phyloP scores from a whole-genome alignment of 768 basidiomycete species.

The Pleurotus tuoliensis region DNA sequence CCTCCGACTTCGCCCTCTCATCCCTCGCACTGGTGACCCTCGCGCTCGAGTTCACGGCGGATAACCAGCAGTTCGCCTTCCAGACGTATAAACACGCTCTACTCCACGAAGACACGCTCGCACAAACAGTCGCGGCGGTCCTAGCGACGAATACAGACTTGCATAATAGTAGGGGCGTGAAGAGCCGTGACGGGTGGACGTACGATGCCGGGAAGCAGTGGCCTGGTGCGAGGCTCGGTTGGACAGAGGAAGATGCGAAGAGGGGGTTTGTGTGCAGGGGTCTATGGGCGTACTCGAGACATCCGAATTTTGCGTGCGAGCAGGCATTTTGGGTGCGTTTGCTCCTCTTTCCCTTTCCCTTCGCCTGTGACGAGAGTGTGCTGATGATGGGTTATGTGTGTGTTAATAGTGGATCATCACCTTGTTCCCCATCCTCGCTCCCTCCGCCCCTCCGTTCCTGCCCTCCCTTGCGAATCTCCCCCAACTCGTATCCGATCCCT shows the following conservation, averaged over 20 bases:
- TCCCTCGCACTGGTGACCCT: constrained; percentile 55
- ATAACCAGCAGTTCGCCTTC: constrained; percentile 89
- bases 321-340: constrained; percentile 76
- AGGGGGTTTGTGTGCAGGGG: constrained; percentile 86
- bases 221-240: constrained; percentile 60
- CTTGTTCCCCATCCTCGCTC: constrained; percentile 57
- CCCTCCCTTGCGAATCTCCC: constrained; percentile 7
- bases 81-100: constrained; percentile 70
- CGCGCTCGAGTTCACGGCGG: constrained; percentile 74
- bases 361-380: no score
- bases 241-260: constrained; percentile 62
- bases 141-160: constrained; percentile 23
- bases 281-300: constrained; percentile 82
- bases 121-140: neutral
- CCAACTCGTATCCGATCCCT: constrained; percentile 11
- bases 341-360: no score
- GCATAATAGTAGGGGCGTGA: constrained; percentile 20
- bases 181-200: constrained; percentile 36
- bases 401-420: constrained; percentile 54
- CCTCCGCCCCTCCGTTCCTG: constrained; percentile 25
- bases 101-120: constrained; percentile 9
- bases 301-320: constrained; percentile 93
- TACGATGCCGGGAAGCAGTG: constrained; percentile 52
- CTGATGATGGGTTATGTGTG: neutral
- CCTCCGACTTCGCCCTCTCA: constrained; percentile 63